phyloP scores from a whole-genome alignment of 2,329 filamentous ascomycete genomes.

The Pyrenophora teres region DNA sequence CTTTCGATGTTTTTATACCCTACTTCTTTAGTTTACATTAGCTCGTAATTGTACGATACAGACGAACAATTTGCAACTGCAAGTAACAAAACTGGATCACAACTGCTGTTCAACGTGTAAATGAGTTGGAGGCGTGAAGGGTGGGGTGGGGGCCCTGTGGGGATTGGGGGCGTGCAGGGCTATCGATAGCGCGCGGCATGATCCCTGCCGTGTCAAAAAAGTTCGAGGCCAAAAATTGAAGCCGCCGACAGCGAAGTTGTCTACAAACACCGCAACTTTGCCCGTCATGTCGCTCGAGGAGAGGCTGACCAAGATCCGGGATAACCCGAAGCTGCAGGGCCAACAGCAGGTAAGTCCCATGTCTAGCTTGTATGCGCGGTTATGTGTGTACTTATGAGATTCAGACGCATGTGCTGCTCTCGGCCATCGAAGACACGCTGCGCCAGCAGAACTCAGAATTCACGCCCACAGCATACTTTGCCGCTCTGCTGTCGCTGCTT shows the following conservation, averaged over 20 bases:
- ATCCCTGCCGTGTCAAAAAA: conserved; percentile 22
- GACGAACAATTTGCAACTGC: conserved; percentile 3
- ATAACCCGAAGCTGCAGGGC: conserved; percentile 86
- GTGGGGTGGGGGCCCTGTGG: conserved; percentile 2
- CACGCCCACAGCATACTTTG: conserved; percentile 91
- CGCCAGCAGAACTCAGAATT: conserved; percentile 82
- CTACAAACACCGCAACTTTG: conserved; percentile 23
- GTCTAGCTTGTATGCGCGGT: conserved; percentile 9
- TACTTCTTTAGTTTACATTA: conserved; percentile 8
- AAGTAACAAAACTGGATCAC: conserved; percentile 4
- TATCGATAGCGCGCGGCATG: conserved; percentile 22
- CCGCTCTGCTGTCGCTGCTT: conserved; percentile 87
- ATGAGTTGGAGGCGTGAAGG: neutral
- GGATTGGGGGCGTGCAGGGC: conserved; percentile 6
- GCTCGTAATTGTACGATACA: conserved; percentile 5
- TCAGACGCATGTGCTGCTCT: conserved; percentile 82
- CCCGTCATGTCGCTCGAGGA: conserved; percentile 70
- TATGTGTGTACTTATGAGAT: conserved; percentile 15
- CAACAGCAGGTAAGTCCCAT: conserved; percentile 75
- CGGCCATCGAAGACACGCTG: conserved; percentile 90
- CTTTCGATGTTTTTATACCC: conserved; percentile 21
- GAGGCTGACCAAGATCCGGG: conserved; percentile 96
- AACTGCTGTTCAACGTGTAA: neutral
- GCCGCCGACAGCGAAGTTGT: conserved; percentile 1
- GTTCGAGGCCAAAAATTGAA: conserved; percentile 19